These are phyloP conservation scores for Circinella umbellata DNA, from an alignment of 371 early-diverging fungal genomes.

Conservation along the genomic window DNA sequence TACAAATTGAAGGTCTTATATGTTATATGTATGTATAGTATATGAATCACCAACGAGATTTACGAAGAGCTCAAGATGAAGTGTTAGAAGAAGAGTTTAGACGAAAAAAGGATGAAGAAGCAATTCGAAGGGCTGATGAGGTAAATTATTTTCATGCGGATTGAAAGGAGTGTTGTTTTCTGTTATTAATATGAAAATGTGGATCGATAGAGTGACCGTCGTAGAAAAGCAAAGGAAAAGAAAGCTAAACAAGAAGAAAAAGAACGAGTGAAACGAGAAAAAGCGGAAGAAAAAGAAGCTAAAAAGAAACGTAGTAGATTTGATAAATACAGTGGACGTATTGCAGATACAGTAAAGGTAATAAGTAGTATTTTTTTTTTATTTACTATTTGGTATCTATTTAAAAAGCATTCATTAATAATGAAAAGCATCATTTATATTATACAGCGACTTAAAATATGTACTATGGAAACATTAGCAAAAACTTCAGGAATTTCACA, in stretches of 20 bases:
- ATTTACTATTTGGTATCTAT: no score
- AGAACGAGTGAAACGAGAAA: slow-evolving; percentile 31
- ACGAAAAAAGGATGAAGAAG: slow-evolving; percentile 39
- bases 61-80: slow-evolving; percentile 41
- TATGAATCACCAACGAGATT: slow-evolving; percentile 42
- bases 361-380: not conserved
- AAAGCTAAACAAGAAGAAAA: slow-evolving; percentile 38
- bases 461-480: slow-evolving; percentile 16
- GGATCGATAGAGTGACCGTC: slow-evolving; percentile 24
- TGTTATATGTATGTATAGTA: slow-evolving; percentile 22
- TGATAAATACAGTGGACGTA: slow-evolving; percentile 33
- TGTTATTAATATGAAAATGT: not conserved
- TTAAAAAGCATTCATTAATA: no score
- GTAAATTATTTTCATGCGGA: slow-evolving; percentile 4
- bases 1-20: not conserved
- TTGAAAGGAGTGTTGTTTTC: not conserved
- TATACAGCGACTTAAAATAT: slow-evolving; percentile 16
- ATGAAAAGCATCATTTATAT: no score
- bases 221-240: slow-evolving; percentile 35
- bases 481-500: slow-evolving; percentile 13
- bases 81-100: slow-evolving; percentile 36
- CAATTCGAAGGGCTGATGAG: slow-evolving; percentile 40
- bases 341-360: slow-evolving; percentile 39
- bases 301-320: slow-evolving; percentile 31
- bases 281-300: slow-evolving; percentile 37